Evolutionary conservation across 805 yeast genomes (phyloP).

Genomic region (Scheffersomyces coipomensis): DNA sequence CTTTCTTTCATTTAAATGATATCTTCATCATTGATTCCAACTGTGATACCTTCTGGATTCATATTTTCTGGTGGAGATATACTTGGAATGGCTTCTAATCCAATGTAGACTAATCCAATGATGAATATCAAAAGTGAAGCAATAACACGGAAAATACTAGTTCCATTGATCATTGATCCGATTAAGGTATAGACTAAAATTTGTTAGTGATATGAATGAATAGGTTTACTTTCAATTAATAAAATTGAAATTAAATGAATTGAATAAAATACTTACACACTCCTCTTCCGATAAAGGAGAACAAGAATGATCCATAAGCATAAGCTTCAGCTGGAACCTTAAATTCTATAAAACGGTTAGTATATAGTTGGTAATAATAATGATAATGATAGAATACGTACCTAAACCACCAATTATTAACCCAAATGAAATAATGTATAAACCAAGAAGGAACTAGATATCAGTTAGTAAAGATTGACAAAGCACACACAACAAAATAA

Average conservation of each 20-base stretch:
- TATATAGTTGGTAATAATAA: not conserved
- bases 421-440: conserved; percentile 59
- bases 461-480: conserved; percentile 16
- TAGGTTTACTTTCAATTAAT: too few species aligned
- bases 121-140: conserved; percentile 58
- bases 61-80: conserved; percentile 81
- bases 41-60: conserved; percentile 46
- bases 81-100: conserved; percentile 70
- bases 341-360: conserved; percentile 36
- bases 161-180: conserved; percentile 42
- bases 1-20: too few species aligned
- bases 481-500: not conserved
- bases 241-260: not conserved
- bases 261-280: conserved; percentile 42
- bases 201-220: conserved; percentile 18
- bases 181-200: conserved; percentile 34
- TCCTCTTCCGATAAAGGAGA: conserved; percentile 76
- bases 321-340: conserved; percentile 59
- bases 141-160: conserved; percentile 54
- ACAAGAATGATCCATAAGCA: conserved; percentile 64
- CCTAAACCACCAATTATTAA: conserved; percentile 49
- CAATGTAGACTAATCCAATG: conserved; percentile 58
- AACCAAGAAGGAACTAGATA: conserved; percentile 51
- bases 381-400: conserved; percentile 22
- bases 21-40: conserved; percentile 41